A percentile compares a stretch with the other conserved stretches of the same genome.
Evolutionary conservation across 441 rosid genomes (phyloP).

Genomic region (Raphanus hybrid): DNA sequence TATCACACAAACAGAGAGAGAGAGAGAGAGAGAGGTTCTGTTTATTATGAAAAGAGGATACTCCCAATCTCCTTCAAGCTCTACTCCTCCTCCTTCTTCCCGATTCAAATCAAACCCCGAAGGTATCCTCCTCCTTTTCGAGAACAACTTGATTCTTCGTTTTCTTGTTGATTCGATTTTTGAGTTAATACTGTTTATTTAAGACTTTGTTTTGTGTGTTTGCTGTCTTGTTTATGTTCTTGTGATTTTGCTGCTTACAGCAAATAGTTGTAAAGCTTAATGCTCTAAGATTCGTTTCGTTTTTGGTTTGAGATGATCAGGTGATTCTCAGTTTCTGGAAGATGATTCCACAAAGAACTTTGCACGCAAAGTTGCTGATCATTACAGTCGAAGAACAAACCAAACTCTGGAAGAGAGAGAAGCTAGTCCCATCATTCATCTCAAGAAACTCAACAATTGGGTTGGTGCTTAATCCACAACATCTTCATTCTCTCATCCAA

Average conservation of each 20-base stretch:
- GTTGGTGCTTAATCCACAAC: constrained; percentile 36
- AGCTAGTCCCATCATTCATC: constrained; percentile 97
- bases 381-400: constrained; percentile 92
- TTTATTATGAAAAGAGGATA: constrained; percentile 75
- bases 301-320: constrained; percentile 8
- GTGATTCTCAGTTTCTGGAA: no score
- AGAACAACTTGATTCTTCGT: not conserved
- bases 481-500: no score
- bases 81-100: constrained; percentile 72
- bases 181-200: no score
- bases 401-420: constrained; percentile 96
- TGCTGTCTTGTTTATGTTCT: no score
- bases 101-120: constrained; percentile 67
- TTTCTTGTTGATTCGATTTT: not conserved
- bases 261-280: no score
- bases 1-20: no score
- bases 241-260: no score
- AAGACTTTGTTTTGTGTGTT: no score
- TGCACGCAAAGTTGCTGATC: constrained; percentile 87
- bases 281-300: no score
- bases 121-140: constrained; percentile 46
- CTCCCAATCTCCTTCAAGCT: constrained; percentile 65
- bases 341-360: constrained; percentile 49
- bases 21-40: no score
- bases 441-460: constrained; percentile 98